Conservation (phyloP, 2,329 filamentous ascomycete genomes). For the Remersonia thermophila region DNA sequence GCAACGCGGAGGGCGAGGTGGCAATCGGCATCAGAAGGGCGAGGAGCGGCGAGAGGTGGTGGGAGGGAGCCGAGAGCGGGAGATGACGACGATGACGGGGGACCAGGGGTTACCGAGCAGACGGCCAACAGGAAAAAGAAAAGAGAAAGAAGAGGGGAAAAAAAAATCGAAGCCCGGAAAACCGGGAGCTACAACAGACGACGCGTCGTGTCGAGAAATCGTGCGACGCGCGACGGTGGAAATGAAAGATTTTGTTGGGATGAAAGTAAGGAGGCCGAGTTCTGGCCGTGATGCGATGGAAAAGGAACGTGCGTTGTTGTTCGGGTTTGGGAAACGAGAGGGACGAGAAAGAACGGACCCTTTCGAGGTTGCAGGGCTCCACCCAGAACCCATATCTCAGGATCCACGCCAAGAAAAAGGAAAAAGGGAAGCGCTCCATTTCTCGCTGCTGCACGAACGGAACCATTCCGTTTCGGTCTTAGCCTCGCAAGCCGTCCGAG, state of each 20-base stretch:
- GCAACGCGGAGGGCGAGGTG: slow-evolving; percentile 55
- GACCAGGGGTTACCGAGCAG: too few relatives aligned
- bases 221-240: neutral
- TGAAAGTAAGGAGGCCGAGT: neutral
- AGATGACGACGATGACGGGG: neutral
- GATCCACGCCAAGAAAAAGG: too few relatives aligned
- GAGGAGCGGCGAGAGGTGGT: slow-evolving; percentile 6
- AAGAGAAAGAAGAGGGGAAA: slow-evolving; percentile 7
- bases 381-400: too few relatives aligned
- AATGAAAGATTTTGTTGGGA: neutral
- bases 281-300: slow-evolving; percentile 5
- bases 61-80: slow-evolving; percentile 8
- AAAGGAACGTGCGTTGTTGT: slow-evolving; percentile 14
- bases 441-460: too few relatives aligned
- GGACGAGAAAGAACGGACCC: slow-evolving; percentile 11
- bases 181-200: too few relatives aligned
- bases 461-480: too few relatives aligned
- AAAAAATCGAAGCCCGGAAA: slow-evolving; percentile 1
- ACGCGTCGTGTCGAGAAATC: too few relatives aligned
- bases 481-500: too few relatives aligned
- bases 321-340: slow-evolving; percentile 1
- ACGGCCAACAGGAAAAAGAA: too few relatives aligned
- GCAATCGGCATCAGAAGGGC: slow-evolving; percentile 74
- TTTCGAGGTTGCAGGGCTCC: slow-evolving; percentile 9
- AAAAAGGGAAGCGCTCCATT: too few relatives aligned